phyloP scores from a whole-genome alignment of 1,284 basidiomycete species.

The Pascua guehoae region DNA sequence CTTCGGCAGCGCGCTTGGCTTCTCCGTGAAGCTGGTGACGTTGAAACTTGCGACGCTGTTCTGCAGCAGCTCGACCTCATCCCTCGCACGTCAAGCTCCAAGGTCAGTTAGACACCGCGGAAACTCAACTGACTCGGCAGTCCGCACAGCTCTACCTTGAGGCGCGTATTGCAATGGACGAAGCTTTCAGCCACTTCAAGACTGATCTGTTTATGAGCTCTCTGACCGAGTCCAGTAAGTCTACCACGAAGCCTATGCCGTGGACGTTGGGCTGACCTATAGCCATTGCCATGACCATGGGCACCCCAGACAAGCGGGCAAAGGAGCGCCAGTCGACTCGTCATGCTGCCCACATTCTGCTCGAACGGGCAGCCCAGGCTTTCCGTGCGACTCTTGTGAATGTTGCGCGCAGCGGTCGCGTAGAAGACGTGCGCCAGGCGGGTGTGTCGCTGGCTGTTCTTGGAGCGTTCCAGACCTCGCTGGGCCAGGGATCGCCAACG shows the following conservation, averaged over 20 bases:
- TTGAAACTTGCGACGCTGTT: constrained; percentile 55
- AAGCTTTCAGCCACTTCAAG: constrained; percentile 70
- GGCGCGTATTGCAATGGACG: constrained; percentile 68
- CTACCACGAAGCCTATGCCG: neutral
- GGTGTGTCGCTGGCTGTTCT: constrained; percentile 67
- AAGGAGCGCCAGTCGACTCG: constrained; percentile 50
- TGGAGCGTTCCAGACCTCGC: constrained; percentile 69
- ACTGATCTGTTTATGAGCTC: constrained; percentile 83
- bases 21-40: constrained; percentile 59
- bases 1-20: constrained; percentile 75
- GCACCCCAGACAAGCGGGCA: constrained; percentile 57
- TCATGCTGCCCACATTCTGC: constrained; percentile 60
- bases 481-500: constrained; percentile 59
- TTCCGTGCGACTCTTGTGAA: constrained; percentile 65
- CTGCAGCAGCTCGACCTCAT: constrained; percentile 54
- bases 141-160: constrained; percentile 68
- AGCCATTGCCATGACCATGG: constrained; percentile 83
- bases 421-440: constrained; percentile 68
- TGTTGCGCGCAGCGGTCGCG: constrained; percentile 60
- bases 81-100: constrained; percentile 24
- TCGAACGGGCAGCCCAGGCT: constrained; percentile 64
- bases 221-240: constrained; percentile 69
- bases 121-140: constrained; percentile 47
- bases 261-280: neutral
- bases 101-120: constrained; percentile 24